Conservation (phyloP, 1,284 basidiomycete genomes). For the Puccinia coronata region DNA sequence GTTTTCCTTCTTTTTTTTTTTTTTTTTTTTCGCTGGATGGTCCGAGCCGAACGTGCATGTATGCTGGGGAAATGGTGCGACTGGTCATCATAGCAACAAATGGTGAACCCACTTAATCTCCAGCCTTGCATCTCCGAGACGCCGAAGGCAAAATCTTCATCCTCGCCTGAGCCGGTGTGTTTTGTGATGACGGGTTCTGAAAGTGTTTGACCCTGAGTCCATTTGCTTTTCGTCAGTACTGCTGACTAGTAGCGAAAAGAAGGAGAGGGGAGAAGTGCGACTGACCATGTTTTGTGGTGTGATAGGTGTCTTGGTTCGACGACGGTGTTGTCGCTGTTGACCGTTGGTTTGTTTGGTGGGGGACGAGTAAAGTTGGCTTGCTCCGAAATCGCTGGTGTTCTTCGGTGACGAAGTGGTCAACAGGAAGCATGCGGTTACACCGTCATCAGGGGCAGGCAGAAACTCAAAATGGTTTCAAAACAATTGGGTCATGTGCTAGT, state of each 20-base stretch:
- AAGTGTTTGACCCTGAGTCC: constrained; percentile 60
- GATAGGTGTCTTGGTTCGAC: neutral
- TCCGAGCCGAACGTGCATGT: neutral
- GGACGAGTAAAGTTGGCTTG: too few species aligned
- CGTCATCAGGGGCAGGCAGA: too few species aligned
- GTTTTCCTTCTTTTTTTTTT: too few species aligned
- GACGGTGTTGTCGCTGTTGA: neutral
- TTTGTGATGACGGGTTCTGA: constrained; percentile 75
- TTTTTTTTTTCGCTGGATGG: constrained; percentile 30
- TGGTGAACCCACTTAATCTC: constrained; percentile 78
- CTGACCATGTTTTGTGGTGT: neutral
- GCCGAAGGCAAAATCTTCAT: constrained; percentile 77
- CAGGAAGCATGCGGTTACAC: neutral
- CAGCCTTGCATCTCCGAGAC: constrained; percentile 99
- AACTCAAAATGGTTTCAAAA: neutral
- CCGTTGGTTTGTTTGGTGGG: neutral
- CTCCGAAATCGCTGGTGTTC: neutral
- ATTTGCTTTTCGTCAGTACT: too few species aligned
- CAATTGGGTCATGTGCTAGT: neutral
- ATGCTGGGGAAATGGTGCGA: neutral
- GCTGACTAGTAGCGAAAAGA: too few species aligned
- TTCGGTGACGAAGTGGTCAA: neutral
- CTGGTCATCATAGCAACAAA: constrained; percentile 27
- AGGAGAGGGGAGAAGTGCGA: neutral
- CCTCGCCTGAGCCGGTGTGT: constrained; percentile 74